These are phyloP conservation scores for Solanum pinnatisectum DNA, from an alignment of 257 asterid genomes.

Conservation along the genomic window DNA sequence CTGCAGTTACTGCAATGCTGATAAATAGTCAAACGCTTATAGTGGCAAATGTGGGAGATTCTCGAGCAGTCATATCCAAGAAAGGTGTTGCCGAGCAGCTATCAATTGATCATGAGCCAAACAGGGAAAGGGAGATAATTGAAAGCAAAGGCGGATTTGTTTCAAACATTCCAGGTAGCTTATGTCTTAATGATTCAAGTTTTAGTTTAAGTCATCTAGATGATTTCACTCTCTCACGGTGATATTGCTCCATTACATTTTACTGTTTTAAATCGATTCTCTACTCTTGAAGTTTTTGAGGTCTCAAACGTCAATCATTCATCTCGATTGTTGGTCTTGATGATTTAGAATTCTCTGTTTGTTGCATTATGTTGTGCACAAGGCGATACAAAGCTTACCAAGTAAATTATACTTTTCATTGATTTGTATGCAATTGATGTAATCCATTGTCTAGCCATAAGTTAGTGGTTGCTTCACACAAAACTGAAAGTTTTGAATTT, in stretches of 20 bases:
- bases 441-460: neutral
- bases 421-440: neutral
- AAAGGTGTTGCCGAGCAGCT: constrained; percentile 67
- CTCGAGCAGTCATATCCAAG: constrained; percentile 66
- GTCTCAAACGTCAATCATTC: neutral
- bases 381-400: neutral
- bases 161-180: constrained; percentile 71
- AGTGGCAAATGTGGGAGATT: constrained; percentile 88
- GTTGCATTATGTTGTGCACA: neutral
- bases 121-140: constrained; percentile 55
- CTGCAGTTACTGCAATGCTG: constrained; percentile 86
- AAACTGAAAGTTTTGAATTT: neutral
- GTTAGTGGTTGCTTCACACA: neutral
- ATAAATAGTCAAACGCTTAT: constrained; percentile 66
- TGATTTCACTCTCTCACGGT: neutral
- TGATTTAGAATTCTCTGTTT: neutral
- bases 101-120: constrained; percentile 90
- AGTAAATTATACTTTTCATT: neutral
- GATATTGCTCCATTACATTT: neutral
- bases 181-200: neutral
- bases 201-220: neutral
- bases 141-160: constrained; percentile 97
- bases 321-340: neutral
- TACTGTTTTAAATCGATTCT: neutral
- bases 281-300: neutral